These are phyloP conservation scores for Eimeria acervulina DNA, from an alignment of 169 alveolate genomes.

Conservation along the genomic window DNA sequence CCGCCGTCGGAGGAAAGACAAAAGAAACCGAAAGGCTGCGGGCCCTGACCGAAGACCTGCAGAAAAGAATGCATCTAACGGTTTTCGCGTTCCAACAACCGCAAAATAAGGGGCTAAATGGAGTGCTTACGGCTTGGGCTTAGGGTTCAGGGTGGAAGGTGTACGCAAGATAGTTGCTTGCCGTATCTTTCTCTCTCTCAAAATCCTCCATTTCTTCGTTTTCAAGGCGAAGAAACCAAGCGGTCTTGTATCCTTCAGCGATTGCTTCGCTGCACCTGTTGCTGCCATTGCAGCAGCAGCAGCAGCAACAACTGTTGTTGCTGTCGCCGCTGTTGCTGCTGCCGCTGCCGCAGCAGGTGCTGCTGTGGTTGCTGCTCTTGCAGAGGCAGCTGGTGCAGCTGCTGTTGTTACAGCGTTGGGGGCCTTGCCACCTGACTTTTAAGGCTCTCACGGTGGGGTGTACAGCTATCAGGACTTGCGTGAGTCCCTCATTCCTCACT, in stretches of 20 bases:
- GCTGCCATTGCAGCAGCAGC: neutral
- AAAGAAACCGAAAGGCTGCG: conserved; percentile 65
- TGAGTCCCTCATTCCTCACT: neutral
- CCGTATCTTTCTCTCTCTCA: conserved; percentile 6
- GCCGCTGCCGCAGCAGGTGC: neutral
- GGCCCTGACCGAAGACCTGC: conserved; percentile 42
- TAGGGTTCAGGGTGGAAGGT: neutral
- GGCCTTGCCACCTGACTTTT: conserved; percentile 6
- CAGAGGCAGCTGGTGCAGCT: neutral
- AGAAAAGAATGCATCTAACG: neutral
- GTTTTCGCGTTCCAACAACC: neutral
- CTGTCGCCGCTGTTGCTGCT: neutral
- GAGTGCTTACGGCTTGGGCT: neutral
- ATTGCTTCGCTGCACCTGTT: neutral
- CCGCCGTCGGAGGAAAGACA: neutral
- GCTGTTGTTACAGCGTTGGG: neutral
- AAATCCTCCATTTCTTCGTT: conserved; percentile 5
- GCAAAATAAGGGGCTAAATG: neutral
- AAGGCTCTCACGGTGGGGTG: neutral
- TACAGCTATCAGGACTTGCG: neutral
- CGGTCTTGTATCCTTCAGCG: neutral
- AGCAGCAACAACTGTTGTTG: neutral
- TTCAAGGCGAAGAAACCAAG: conserved; percentile 59
- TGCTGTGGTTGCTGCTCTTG: neutral
- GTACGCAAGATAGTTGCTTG: conserved; percentile 3